Evolutionary conservation across 768 basidiomycete species (phyloP).

Genomic region (Boletus fagicola): DNA sequence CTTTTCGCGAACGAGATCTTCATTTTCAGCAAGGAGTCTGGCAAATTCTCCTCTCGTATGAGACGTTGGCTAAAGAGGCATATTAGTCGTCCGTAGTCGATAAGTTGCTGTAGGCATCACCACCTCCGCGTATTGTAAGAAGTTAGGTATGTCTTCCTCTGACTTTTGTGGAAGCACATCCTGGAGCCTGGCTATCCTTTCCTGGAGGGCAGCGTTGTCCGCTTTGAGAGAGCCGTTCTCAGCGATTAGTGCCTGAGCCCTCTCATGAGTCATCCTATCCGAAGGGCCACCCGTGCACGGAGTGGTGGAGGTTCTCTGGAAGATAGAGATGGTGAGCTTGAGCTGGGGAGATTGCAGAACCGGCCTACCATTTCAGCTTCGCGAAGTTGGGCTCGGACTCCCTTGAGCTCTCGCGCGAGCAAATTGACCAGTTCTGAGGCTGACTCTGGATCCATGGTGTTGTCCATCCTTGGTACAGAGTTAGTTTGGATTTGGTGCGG

Average conservation of each 20-base stretch:
- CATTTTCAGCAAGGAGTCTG: slow-evolving; percentile 15
- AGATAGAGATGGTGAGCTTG: background rate
- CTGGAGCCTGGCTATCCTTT: slow-evolving; percentile 16
- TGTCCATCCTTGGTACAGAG: slow-evolving; percentile 16
- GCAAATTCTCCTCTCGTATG: slow-evolving; percentile 12
- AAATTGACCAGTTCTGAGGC: slow-evolving; percentile 27
- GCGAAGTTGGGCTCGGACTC: slow-evolving; percentile 19
- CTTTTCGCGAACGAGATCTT: slow-evolving; percentile 16
- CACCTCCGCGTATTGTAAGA: slow-evolving; percentile 12
- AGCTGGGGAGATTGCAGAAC: background rate
- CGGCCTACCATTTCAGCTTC: slow-evolving; percentile 21
- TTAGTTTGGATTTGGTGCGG: background rate
- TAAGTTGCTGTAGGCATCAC: background rate
- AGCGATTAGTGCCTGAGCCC: slow-evolving; percentile 7
- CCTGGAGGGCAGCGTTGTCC: slow-evolving; percentile 21
- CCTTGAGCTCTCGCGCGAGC: slow-evolving; percentile 26
- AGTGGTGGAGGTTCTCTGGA: slow-evolving; percentile 13
- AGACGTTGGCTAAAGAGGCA: slow-evolving; percentile 6
- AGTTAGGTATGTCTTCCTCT: slow-evolving; percentile 7
- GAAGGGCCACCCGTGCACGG: background rate
- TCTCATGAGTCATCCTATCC: slow-evolving; percentile 3
- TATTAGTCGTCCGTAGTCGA: slow-evolving; percentile 3
- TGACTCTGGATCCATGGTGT: slow-evolving; percentile 25
- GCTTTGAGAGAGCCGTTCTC: slow-evolving; percentile 20
- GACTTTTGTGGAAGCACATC: slow-evolving; percentile 13